Base-by-base conservation (phyloP, 495 filamentous ascomycete genomes). In the Aspergillus sparsus region DNA sequence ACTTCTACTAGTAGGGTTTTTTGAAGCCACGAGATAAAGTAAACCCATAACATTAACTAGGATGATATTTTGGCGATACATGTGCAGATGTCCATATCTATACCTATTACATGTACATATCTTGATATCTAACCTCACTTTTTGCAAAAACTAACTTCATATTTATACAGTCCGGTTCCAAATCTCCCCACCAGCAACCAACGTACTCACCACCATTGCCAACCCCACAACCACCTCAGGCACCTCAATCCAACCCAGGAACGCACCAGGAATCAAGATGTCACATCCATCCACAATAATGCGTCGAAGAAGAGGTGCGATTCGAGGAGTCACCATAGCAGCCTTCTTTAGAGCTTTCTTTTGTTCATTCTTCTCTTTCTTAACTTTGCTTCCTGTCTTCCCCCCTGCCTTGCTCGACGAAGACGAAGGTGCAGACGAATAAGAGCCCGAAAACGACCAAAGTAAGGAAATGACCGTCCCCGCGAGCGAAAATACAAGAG, bases 211-310 rank as follows among this genome's bases (percentile, higher is more conserved):
- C 18, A 85, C 70, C 80, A 83, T 85, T 15, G 77, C 72, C 36
- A 77, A 44, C 5, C 80, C 83, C 12, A 87, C 75, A 12, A 69
- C 71, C 36, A 77, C 71, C 6, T 78, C 72, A 1, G 70, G 64
- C 0, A 75, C 70, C 6, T 70, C 67, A 49, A 84, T 65, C 86
- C 85, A 88, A 0, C 82, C 81, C 16, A 87, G 68, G 2, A 81
- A 74, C 31, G 66, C 66, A 7, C 80, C 81, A 0, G 87, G 87
- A 37, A 86, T 63, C 12, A 83, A 53, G 39, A 87, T 55, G 65
- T 89, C 87, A 59, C 85, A 77, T 10, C 71, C 55, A 71, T 87
- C 83, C 5, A 82, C 77, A 4, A 82, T 57, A 34, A 86, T 64
- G 46, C 74, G 72, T 27, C 72, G 61, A 64, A 68, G 53, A 44